Base-by-base conservation (phyloP, 1,139 yeast species). In the Suhomyces bribrorum region DNA sequence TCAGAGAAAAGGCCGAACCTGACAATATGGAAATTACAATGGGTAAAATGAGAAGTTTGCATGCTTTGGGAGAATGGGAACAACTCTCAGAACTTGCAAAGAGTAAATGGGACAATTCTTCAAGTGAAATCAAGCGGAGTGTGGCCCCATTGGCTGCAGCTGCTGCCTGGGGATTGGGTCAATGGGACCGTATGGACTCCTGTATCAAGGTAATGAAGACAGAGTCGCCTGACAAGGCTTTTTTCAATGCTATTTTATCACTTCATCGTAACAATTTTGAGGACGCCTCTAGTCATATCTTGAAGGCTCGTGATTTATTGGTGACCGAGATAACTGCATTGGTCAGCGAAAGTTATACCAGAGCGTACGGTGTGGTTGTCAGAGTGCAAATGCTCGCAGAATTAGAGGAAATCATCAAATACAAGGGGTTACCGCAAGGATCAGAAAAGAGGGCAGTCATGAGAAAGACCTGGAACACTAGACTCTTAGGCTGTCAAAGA, bases 81-180 rank as follows among this genome's bases (percentile, higher is more conserved):
- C 87, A 85, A 51, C 69, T 94, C 20, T 84, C 95, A 8, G 86
- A 84, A 45, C 69, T 92, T 40, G 96, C 97, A 0, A 85, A 81
- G 50, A 84, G 83, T 32, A 87, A 86, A 56, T 94, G 98, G 98
- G 72, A 69, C 20, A 72, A 72, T 31, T 79, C 95, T 1, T 69
- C 86, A 3, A 75, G 81, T 33, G 96, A 87, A 18, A 81, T 81
- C 34, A 78, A 83, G 52, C 70, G 96, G 44, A 79, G 83, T n/a
- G 90, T 94, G 49, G 97, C 98, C 1, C 98, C 98, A 1, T 67
- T 94, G 38, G 98, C 98, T 0, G 98, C 97, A 0, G 97, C 97
- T 2, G 97, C 98, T 0, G 88, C 97, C 1, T 92, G 98, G 98
- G 97, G 97, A n/a, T 70, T 92, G 34, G 92, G 92, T 2, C 94